Percentiles rank a stretch among this genome's conserved stretches.
phyloP scores from a whole-genome alignment of 768 basidiomycete species.

The Mycena leptocephala region DNA sequence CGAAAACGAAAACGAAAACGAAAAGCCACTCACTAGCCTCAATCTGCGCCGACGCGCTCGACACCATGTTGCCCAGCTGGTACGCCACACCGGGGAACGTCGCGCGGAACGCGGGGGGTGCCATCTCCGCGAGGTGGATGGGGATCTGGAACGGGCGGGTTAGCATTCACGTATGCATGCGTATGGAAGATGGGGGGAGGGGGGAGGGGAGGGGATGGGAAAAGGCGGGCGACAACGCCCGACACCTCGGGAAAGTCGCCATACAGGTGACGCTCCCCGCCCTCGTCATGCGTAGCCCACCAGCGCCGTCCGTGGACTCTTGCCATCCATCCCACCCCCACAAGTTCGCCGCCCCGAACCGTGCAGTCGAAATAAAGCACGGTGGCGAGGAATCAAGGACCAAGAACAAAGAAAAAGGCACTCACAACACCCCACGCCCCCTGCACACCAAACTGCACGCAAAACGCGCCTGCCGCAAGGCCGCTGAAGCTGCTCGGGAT shows the following conservation, averaged over 20 bases:
- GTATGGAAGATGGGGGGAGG: not conserved
- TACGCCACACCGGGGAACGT: conserved; percentile 80
- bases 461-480: conserved; percentile 81
- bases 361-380: too few species aligned
- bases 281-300: too few species aligned
- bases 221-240: too few species aligned
- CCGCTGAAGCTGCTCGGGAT: conserved; percentile 69
- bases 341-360: too few species aligned
- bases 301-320: too few species aligned
- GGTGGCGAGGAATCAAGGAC: too few species aligned
- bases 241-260: too few species aligned
- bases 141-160: conserved; percentile 60
- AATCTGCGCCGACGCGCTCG: conserved; percentile 73
- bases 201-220: not conserved
- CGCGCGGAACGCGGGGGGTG: conserved; percentile 81
- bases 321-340: too few species aligned
- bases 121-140: conserved; percentile 77
- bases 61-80: conserved; percentile 75
- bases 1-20: conserved; percentile 48
- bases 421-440: conserved; percentile 80
- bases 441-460: conserved; percentile 79
- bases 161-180: not conserved
- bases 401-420: conserved; percentile 4
- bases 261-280: too few species aligned
- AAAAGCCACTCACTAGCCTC: conserved; percentile 64